These are phyloP conservation scores for Echria macrotheca DNA, from an alignment of 495 filamentous ascomycete species.

Conservation along the genomic window DNA sequence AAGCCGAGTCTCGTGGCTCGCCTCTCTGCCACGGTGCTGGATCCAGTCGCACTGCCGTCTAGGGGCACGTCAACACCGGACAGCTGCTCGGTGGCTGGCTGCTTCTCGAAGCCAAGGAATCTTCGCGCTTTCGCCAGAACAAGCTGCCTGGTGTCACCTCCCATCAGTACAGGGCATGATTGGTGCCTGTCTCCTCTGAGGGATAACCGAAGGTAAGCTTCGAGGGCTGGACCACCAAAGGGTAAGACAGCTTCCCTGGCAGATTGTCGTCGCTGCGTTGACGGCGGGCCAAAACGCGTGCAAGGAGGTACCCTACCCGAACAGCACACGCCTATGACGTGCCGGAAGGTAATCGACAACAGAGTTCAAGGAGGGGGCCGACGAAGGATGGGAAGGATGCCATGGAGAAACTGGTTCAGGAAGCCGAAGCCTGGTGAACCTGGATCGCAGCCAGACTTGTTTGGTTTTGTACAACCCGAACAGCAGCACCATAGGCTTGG, in stretches of 20 bases:
- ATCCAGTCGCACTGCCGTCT: not conserved
- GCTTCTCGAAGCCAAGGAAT: not conserved
- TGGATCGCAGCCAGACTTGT: not conserved
- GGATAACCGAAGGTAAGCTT: constrained; percentile 2
- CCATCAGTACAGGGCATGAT: not conserved
- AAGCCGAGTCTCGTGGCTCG: no score
- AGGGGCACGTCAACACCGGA: constrained; percentile 1
- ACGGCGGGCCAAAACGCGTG: no score
- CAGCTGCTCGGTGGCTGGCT: not conserved
- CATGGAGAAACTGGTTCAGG: not conserved
- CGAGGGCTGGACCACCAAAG: not conserved
- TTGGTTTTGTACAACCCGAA: constrained; percentile 4
- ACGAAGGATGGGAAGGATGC: not conserved
- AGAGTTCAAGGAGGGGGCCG: not conserved
- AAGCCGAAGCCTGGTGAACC: not conserved
- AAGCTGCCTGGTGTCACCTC: constrained; percentile 4
- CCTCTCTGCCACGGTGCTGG: no score
- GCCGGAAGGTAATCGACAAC: no score
- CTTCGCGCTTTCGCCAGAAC: not conserved
- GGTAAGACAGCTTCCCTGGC: not conserved
- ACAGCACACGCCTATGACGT: no score
- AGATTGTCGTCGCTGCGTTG: no score
- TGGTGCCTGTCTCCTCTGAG: not conserved
- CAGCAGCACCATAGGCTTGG: constrained; percentile 2
- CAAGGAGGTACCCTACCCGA: no score